Base-by-base conservation (phyloP, 306 rosid genomes). In the Vigna nakashimae region DNA sequence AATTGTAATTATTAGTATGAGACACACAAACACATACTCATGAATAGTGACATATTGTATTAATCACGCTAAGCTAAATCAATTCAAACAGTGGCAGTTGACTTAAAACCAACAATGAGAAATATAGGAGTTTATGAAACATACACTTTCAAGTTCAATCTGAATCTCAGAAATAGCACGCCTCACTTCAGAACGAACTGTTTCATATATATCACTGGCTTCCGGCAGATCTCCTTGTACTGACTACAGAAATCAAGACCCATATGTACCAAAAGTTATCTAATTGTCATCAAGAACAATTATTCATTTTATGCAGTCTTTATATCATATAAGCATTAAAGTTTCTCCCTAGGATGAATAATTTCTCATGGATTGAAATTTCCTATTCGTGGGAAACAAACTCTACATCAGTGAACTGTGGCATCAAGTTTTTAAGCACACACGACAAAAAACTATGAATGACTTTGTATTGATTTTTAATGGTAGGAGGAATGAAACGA, bases 131-230 rank as follows among this genome's bases (percentile, higher is more conserved):
- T 30, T 53, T 73, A 51, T 59, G 80, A 20, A 79, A 87, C 91
- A 79, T 86, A 95, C 98, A 65, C 40, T 92, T 77, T 87, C 88
- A 70, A 92, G 92, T 78, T 92, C 98, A 75, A 64, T 87, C 84
- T 91, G 98, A 69, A 95, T 89, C 82, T 92, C 97, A 52, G 88
- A 86, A 75, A 95, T 86, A 65, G 93, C 98, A 34, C 92, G 96
- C 77, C 93, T 89, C 74, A 95, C 97, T 92, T 95, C 98, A 45
- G 88, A 83, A 34, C 96, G 91, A 77, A 92, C 94, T 10, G 97
- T 88, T 84, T 92, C 96, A 86, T 91, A 89, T 72, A 95, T 86
- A 78, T 86, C 89, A 63, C 82, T 74, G 42, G 81, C 81, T 84
- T 82, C 91, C 59, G 82, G 65, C 18, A 64, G 50, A 73, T 83